Evolutionary conservation across 768 basidiomycete genomes (phyloP).

Genomic region (Collybiopsis confluens): DNA sequence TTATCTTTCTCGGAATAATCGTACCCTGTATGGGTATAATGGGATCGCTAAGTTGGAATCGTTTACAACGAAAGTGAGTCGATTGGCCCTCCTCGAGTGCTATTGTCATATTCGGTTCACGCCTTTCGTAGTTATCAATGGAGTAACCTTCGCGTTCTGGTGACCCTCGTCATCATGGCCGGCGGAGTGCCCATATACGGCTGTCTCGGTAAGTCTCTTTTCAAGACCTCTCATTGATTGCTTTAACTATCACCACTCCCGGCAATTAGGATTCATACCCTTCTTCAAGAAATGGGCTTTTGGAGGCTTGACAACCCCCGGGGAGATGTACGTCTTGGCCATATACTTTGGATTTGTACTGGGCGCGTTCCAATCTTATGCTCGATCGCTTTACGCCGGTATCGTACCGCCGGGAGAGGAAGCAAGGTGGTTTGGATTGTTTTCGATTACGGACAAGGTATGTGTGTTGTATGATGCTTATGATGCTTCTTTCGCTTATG

Average conservation of each 20-base stretch:
- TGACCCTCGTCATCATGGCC: conserved; percentile 63
- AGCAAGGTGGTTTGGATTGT: conserved; percentile 67
- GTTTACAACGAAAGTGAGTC: conserved; percentile 47
- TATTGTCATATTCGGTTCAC: not conserved
- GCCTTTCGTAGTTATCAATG: conserved; percentile 22
- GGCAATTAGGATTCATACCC: conserved; percentile 68
- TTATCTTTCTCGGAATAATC: conserved; percentile 78
- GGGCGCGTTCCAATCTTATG: conserved; percentile 90
- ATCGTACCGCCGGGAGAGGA: conserved; percentile 86
- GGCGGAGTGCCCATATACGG: conserved; percentile 75
- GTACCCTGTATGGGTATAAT: conserved; percentile 74
- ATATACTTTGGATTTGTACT: conserved; percentile 82
- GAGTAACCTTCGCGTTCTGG: conserved; percentile 65
- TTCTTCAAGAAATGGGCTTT: conserved; percentile 46
- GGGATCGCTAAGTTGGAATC: conserved; percentile 81
- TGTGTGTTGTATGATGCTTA: conserved; percentile 25
- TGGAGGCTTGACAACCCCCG: conserved; percentile 72
- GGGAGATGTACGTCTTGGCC: conserved; percentile 83
- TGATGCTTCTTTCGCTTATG: too few relatives aligned
- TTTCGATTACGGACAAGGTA: conserved; percentile 67
- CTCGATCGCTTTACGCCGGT: conserved; percentile 82
- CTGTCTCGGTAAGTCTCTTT: conserved; percentile 35
- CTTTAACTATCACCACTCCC: too few relatives aligned
- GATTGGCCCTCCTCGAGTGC: too few relatives aligned
- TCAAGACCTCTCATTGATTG: conserved; percentile 16